phyloP scores from a whole-genome alignment of 441 rosid genomes.

The Pelargonium myrrhifolium region DNA sequence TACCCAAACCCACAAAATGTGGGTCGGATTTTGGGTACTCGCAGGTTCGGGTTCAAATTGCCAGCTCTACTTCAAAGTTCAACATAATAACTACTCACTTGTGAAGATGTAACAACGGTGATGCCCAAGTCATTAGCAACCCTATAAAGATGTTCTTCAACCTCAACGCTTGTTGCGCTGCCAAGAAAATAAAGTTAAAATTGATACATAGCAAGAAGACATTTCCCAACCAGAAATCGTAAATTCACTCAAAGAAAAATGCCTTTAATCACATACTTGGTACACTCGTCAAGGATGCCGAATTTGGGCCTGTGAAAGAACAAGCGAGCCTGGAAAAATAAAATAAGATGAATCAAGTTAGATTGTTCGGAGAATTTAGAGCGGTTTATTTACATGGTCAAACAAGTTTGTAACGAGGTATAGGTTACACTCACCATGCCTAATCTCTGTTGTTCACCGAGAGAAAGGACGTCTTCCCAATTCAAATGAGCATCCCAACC shows the following conservation, averaged over 20 bases:
- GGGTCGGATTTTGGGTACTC: too few relatives aligned
- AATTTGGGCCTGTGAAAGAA: slow-evolving; percentile 93
- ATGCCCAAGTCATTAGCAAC: slow-evolving; percentile 81
- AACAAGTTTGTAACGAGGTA: not conserved
- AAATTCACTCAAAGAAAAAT: not conserved
- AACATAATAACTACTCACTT: slow-evolving; percentile 36
- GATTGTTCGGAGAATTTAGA: slow-evolving; percentile 14
- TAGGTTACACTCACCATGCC: slow-evolving; percentile 4
- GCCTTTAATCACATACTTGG: slow-evolving; percentile 54
- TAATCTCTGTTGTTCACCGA: slow-evolving; percentile 92
- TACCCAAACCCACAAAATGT: too few relatives aligned
- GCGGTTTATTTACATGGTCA: slow-evolving; percentile 3
- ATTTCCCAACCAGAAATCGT: not conserved
- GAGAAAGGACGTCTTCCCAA: slow-evolving; percentile 95
- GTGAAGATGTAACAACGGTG: slow-evolving; percentile 94
- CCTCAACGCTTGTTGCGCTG: slow-evolving; percentile 98
- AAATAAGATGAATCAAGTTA: slow-evolving; percentile 21
- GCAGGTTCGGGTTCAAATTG: too few relatives aligned
- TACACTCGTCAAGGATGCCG: slow-evolving; percentile 98
- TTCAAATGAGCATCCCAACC: slow-evolving; percentile 82
- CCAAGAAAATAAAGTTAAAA: slow-evolving; percentile 10
- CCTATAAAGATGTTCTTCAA: slow-evolving; percentile 93
- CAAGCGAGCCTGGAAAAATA: slow-evolving; percentile 61
- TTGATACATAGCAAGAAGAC: not conserved
- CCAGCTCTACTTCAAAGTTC: too few relatives aligned